Evolutionary conservation across 2,329 filamentous ascomycete species (phyloP).

Genomic region (Fonsecaea monophora): DNA sequence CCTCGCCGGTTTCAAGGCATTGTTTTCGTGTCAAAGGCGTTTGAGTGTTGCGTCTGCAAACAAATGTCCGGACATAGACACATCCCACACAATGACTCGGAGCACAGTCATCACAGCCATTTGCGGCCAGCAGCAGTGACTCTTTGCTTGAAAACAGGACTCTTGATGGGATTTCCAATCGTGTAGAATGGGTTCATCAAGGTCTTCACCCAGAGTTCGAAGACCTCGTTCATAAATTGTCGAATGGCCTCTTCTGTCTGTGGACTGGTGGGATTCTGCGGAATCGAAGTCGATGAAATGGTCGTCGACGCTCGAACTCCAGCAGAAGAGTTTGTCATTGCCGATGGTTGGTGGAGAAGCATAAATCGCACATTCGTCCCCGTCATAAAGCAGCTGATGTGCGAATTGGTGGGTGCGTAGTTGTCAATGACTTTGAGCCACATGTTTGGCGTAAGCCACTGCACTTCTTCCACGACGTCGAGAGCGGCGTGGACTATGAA

Average conservation of each 20-base stretch:
- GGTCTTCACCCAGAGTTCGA: slow-evolving; percentile 95
- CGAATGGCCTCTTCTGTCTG: slow-evolving; percentile 95
- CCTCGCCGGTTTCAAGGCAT: background rate
- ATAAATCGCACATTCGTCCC: slow-evolving; percentile 93
- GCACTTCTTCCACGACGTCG: slow-evolving; percentile 94
- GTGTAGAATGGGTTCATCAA: slow-evolving; percentile 97
- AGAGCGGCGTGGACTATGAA: slow-evolving; percentile 94
- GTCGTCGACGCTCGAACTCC: slow-evolving; percentile 44
- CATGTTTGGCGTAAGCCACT: slow-evolving; percentile 89
- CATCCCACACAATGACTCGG: background rate
- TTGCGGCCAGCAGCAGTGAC: slow-evolving; percentile 91
- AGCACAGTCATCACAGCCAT: slow-evolving; percentile 68
- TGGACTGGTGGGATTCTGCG: slow-evolving; percentile 82
- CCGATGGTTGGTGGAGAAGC: slow-evolving; percentile 81
- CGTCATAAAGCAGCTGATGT: slow-evolving; percentile 93
- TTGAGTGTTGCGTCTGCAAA: slow-evolving; percentile 21
- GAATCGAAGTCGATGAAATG: slow-evolving; percentile 69
- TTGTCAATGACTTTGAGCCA: slow-evolving; percentile 96
- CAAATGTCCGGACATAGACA: slow-evolving; percentile 15
- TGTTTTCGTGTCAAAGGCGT: slow-evolving; percentile 13
- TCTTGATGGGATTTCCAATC: slow-evolving; percentile 82
- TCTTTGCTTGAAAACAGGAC: slow-evolving; percentile 80
- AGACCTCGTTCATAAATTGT: slow-evolving; percentile 93
- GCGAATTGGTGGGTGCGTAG: slow-evolving; percentile 82
- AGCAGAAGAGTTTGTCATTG: slow-evolving; percentile 47